Evolutionary conservation across 1,284 basidiomycete genomes (phyloP).

Genomic region (Apiotrichum gamsii): DNA sequence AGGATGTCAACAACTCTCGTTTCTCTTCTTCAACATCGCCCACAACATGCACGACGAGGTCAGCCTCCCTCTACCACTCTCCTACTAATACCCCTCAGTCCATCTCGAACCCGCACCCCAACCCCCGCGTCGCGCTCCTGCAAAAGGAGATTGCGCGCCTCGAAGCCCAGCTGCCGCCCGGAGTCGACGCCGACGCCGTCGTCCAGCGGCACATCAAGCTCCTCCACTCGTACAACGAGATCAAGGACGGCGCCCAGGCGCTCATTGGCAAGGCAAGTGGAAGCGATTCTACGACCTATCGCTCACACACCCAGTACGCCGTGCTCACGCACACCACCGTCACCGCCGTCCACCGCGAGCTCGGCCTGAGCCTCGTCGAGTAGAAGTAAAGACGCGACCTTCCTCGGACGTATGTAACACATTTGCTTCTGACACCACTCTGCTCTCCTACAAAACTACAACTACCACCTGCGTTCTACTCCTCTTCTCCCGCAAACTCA

Average conservation of each 20-base stretch:
- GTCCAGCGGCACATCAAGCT: constrained; percentile 39
- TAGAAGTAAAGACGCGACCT: no score
- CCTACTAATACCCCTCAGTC: no score
- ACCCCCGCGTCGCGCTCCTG: constrained; percentile 6
- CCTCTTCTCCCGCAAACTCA: no score
- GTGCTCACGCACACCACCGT: constrained; percentile 33
- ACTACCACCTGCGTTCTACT: no score
- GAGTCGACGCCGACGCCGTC: constrained; percentile 29
- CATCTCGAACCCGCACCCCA: no score
- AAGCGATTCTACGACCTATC: background rate
- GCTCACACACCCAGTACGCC: constrained; percentile 36
- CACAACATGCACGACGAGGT: no score
- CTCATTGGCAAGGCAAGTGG: constrained; percentile 39
- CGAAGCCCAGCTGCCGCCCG: constrained; percentile 22
- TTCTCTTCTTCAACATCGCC: no score
- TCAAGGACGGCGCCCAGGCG: constrained; percentile 44
- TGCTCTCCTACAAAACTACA: no score
- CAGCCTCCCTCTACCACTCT: no score
- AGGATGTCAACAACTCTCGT: no score
- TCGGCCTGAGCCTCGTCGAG: constrained; percentile 37
- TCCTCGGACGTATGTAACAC: no score
- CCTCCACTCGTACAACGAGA: constrained; percentile 46
- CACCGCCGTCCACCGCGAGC: constrained; percentile 35
- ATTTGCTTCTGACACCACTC: no score
- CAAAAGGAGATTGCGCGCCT: constrained; percentile 21